A percentile compares a stretch with the other conserved stretches of the same genome.
Conservation (phyloP, 2,329 filamentous ascomycete genomes). For the Alternaria dauci region DNA sequence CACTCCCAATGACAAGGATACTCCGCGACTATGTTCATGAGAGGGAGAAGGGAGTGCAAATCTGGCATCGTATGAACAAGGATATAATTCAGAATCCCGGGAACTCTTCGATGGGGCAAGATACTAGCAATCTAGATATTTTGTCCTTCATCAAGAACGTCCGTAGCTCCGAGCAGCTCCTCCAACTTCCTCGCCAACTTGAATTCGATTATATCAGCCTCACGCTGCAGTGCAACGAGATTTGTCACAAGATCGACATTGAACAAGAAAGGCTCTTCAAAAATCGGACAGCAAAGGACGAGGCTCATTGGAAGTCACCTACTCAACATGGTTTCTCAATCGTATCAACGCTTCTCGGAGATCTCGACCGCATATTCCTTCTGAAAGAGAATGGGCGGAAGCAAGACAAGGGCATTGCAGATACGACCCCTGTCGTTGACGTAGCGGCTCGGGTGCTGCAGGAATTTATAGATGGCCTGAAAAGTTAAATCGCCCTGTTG, state of each 20-base stretch:
- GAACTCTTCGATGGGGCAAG: not conserved
- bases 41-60: not conserved
- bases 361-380: not conserved
- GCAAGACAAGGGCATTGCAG: not conserved
- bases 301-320: not conserved
- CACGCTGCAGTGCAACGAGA: not conserved
- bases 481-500: not conserved
- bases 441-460: not conserved
- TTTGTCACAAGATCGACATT: slow-evolving; percentile 1
- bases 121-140: not conserved
- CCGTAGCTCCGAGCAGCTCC: not conserved
- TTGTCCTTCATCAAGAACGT: not conserved
- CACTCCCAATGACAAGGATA: not conserved
- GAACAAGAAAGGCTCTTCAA: not conserved
- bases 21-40: not conserved
- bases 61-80: not conserved
- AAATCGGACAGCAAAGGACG: not conserved
- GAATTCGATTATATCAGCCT: slow-evolving; percentile 2
- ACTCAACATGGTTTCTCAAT: not conserved
- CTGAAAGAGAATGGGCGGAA: not conserved
- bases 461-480: not conserved
- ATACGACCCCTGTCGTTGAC: not conserved
- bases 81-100: not conserved
- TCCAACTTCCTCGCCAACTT: not conserved
- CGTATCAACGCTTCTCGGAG: not conserved